phyloP scores from a whole-genome alignment of 2,329 filamentous ascomycete genomes.

The Coniosporium tulheliwenetii region DNA sequence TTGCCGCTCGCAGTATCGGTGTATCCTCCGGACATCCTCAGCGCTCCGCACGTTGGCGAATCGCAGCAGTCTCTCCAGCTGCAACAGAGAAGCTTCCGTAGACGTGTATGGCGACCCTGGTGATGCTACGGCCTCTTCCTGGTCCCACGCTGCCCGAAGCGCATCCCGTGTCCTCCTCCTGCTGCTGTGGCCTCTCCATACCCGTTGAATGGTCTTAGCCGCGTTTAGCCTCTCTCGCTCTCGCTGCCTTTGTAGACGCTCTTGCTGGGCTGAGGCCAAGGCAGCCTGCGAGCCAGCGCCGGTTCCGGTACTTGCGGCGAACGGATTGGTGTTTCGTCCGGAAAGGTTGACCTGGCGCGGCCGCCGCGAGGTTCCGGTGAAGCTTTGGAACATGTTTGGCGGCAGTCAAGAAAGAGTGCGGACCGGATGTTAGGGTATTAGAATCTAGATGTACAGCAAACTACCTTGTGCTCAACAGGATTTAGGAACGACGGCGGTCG shows the following conservation, averaged over 20 bases:
- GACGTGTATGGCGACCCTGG: conserved; percentile 20
- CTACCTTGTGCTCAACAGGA: too few species aligned
- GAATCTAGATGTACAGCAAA: too few species aligned
- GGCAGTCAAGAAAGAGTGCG: too few species aligned
- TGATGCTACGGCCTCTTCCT: conserved; percentile 17
- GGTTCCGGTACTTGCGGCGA: conserved; percentile 38
- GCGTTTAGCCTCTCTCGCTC: conserved; percentile 67
- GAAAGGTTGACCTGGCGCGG: conserved; percentile 89
- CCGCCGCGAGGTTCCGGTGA: conserved; percentile 74
- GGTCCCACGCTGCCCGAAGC: conserved; percentile 49
- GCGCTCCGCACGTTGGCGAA: conserved; percentile 23
- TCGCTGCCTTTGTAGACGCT: conserved; percentile 63
- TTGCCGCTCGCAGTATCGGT: conserved; percentile 22
- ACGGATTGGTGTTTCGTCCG: conserved; percentile 68
- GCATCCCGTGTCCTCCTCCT: conserved; percentile 41
- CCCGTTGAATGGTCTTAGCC: conserved; percentile 56
- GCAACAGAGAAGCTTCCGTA: conserved; percentile 21
- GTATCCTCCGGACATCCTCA: conserved; percentile 23
- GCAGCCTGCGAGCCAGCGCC: conserved; percentile 57
- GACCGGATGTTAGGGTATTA: too few species aligned
- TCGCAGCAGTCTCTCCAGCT: conserved; percentile 26
- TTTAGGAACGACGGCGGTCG: too few species aligned
- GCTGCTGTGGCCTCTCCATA: conserved; percentile 63
- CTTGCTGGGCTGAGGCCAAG: conserved; percentile 73
- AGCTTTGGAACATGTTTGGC: conserved; percentile 66